Evolutionary conservation across 1,284 basidiomycete genomes (phyloP), one percentile per base, ranked within the genome.

Genomic region (Inonotus obliquus): DNA sequence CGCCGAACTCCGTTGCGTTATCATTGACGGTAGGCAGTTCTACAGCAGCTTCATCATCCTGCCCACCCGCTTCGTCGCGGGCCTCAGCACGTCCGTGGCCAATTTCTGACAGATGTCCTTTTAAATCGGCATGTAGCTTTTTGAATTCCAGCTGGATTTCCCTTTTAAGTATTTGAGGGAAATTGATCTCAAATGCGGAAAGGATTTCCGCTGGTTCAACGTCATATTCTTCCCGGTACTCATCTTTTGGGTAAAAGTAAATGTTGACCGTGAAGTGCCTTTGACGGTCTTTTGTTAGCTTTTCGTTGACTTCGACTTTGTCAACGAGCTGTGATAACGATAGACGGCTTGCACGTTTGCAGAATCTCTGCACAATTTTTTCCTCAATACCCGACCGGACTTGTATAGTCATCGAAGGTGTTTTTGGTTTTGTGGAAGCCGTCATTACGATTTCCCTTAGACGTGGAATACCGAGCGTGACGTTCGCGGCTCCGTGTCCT

Each of bases 371-470:
- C 59, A 93, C 78, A 64, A 90, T 83, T 44, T 80, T 75, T 53
- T 81, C 76, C 41, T 83, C 69, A 38, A 84, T 78, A 32, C 77
- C 82, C 1, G 70, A 71, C 37, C 84, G 80, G 52, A 96, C 81
- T 29, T 85, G 86, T 75, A 99, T 90, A 47, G 82, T 89, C 97
- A 99, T 99, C n/a, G 96, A 98, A 13, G 97, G 97, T 2, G 96
- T 99, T 75, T 96, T 96, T 62, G 96, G 97, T 69, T 96, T 92
- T 68, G 88, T 86, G 4, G 97, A 96, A 5, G 97, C 97, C 0
- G 97, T 98, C 96, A 99, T 98, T 71, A 99, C 94, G 69, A 99
- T 98, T 77, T 99, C 97, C 74, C 96, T 89, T 25, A 99, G 80
- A 75, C 97, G 96, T 53, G 97, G 97, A 68, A 99, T 99, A 84